Evolutionary conservation across 2,329 filamentous ascomycete species (phyloP), one percentile per base, ranked within the genome.

Genomic region (Colletotrichum euphorbiae): DNA sequence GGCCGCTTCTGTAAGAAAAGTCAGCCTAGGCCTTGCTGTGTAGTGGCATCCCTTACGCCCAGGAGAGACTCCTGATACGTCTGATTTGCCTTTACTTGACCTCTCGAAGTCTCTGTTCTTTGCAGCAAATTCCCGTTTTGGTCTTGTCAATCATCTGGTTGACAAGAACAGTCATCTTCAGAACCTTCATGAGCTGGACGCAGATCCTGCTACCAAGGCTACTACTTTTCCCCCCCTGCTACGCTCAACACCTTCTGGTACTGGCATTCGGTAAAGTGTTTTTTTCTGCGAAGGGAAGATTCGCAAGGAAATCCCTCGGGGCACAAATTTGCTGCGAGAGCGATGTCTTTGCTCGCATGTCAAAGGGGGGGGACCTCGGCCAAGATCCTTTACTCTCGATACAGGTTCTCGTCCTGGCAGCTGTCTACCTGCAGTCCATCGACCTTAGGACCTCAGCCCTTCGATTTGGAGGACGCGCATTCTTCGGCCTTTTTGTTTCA

Each of bases 221-320:
- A 31, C 51, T 7, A n/a, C 28, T 40, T 55, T 13, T 12, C 28
- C 28, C 31, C 7, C 51, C 40, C 31, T 69, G 67, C 62, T 67
- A 60, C 28, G 45, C 62, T 15, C 67, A 66, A 19, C 62, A 59
- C 55, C 62, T 69, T n/a, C 28, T 69, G 19, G 31, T 67, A 9
- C 55, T 69, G 19, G 67, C 67, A 6, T 69, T 60, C 21, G 67
- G 67, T 13, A 57, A 69, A 50, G 62, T 55, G 8, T 69, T 60
- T 17, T 17, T 19, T 45, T 15, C 38, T 40, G 19, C 51, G 36
- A 13, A 55, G 31, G 11, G 28, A n/a, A 8, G 40, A 31, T 21
- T 21, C 36, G 11, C 33, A 28, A n/a, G 50, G 48, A 13, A 42
- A 28, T 13, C 28, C 48, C 7, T 45, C 58, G 4, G 64, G 64